Percentiles rank a stretch among this genome's conserved stretches.
phyloP scores from a whole-genome alignment of 495 filamentous ascomycete species.

The Penicillium samsonianum region DNA sequence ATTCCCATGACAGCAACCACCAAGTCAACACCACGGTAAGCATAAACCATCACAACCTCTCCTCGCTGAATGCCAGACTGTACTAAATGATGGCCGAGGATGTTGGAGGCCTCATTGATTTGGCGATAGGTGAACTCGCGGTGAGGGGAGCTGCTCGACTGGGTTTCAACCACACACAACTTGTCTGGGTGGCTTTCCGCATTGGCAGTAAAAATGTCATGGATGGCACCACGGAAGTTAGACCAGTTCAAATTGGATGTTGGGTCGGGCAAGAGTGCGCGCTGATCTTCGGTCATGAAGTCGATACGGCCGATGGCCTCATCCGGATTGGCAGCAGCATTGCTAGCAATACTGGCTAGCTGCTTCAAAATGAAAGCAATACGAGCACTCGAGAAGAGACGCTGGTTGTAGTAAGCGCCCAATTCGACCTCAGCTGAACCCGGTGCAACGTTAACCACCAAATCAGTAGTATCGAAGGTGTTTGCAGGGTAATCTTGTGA shows the following conservation, averaged over 20 bases:
- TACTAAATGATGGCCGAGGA: constrained; percentile 75
- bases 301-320: constrained; percentile 50
- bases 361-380: constrained; percentile 50
- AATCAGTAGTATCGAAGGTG: constrained; percentile 48
- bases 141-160: constrained; percentile 55
- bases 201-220: constrained; percentile 73
- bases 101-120: constrained; percentile 83
- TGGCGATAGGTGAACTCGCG: constrained; percentile 83
- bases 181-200: constrained; percentile 73
- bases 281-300: constrained; percentile 49
- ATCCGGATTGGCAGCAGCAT: constrained; percentile 46
- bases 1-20: constrained; percentile 57
- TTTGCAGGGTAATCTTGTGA: constrained; percentile 50
- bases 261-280: constrained; percentile 66
- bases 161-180: constrained; percentile 83
- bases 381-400: constrained; percentile 51
- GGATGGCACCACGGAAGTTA: constrained; percentile 76
- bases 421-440: constrained; percentile 38
- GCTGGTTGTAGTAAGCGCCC: constrained; percentile 53
- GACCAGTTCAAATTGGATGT: constrained; percentile 80
- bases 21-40: constrained; percentile 64
- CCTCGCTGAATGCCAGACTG: constrained; percentile 71
- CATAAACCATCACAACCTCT: constrained; percentile 93
- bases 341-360: constrained; percentile 42
- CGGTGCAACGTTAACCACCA: constrained; percentile 48